Conservation (phyloP, 306 rosid genomes). For the Pyrus betulifolia region DNA sequence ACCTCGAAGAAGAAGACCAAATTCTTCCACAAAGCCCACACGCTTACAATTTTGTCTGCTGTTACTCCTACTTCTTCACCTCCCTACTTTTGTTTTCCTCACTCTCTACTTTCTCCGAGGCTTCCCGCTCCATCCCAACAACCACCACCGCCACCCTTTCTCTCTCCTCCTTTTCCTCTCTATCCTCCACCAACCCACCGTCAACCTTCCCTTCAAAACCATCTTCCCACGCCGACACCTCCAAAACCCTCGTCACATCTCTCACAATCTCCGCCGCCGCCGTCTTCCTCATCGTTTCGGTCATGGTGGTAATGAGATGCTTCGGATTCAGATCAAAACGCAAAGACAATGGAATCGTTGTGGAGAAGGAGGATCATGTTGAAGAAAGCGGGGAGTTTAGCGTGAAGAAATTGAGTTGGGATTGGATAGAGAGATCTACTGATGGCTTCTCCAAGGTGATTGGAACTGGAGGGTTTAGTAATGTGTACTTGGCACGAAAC, state of each 20-base stretch:
- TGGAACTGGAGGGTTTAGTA: conserved; percentile 48
- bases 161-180: background rate
- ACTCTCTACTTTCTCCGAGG: conserved; percentile 8
- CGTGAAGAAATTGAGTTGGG: conserved; percentile 30
- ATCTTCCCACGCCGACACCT: background rate
- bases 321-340: conserved; percentile 7
- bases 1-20: background rate
- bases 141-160: background rate
- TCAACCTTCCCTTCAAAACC: background rate
- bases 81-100: background rate
- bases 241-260: background rate
- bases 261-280: background rate
- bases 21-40: background rate
- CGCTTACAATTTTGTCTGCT: background rate
- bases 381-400: background rate
- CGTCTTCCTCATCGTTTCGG: background rate
- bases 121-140: conserved; percentile 4
- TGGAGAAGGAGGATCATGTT: background rate
- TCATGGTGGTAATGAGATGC: conserved; percentile 24
- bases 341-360: background rate
- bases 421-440: conserved; percentile 28
- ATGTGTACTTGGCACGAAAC: conserved; percentile 27
- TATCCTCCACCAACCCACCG: background rate
- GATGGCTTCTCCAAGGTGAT: conserved; percentile 23
- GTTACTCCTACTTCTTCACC: conserved; percentile 4